These are phyloP conservation scores for Gossypium laxum DNA, from an alignment of 441 rosid species.

Conservation along the genomic window DNA sequence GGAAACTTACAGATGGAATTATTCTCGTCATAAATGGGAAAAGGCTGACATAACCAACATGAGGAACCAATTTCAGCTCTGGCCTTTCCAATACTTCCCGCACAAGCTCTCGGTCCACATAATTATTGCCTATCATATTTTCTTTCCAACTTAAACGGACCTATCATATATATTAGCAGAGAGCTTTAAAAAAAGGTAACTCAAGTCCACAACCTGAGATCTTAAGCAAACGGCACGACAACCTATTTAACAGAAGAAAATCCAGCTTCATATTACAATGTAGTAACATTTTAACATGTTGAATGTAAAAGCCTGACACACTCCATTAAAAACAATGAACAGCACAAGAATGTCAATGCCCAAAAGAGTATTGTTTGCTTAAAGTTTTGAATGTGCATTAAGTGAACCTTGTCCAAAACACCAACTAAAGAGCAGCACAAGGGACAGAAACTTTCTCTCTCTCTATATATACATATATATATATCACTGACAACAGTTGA, in stretches of 20 bases:
- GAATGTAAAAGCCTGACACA: not conserved
- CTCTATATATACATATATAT: not conserved
- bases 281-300: not conserved
- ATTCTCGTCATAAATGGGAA: slow-evolving; percentile 82
- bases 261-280: not conserved
- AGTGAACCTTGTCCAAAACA: not conserved
- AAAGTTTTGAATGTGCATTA: not conserved
- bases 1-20: slow-evolving; percentile 73
- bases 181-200: not conserved
- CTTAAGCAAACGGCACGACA: not conserved
- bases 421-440: not conserved
- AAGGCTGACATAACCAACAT: slow-evolving; percentile 86
- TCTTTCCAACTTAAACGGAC: slow-evolving; percentile 83
- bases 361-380: not conserved
- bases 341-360: slow-evolving; percentile 1
- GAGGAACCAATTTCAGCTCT: slow-evolving; percentile 66
- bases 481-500: not conserved
- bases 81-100: slow-evolving; percentile 63
- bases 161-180: slow-evolving; percentile 30
- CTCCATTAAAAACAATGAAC: not conserved
- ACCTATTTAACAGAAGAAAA: not conserved
- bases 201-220: not conserved
- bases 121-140: slow-evolving; percentile 37
- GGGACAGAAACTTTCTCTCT: not conserved
- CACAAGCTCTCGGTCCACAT: slow-evolving; percentile 58